Evolutionary conservation across 345 rosid species (phyloP).

Genomic region (Fremontodendron californicum): DNA sequence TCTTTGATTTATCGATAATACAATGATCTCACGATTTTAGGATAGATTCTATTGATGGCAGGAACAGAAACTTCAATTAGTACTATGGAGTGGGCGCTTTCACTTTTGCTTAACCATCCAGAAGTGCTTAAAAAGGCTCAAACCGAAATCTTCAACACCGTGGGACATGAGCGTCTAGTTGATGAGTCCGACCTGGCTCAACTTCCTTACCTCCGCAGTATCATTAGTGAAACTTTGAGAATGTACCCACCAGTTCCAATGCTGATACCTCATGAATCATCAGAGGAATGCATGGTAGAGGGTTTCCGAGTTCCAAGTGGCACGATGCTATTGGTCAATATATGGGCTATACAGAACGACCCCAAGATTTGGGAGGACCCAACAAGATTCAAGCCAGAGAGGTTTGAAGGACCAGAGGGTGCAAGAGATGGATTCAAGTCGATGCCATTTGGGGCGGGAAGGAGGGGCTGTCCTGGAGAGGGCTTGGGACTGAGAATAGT

Average conservation of each 20-base stretch:
- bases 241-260: constrained; percentile 34
- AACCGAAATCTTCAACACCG: constrained; percentile 18
- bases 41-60: constrained; percentile 15
- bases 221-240: constrained; percentile 33
- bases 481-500: constrained; percentile 38
- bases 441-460: constrained; percentile 56
- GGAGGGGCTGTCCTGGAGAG: constrained; percentile 64
- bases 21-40: neutral
- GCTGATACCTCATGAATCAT: constrained; percentile 38
- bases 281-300: constrained; percentile 31
- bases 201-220: constrained; percentile 31
- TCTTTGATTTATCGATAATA: neutral
- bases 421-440: constrained; percentile 36
- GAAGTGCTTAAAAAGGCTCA: constrained; percentile 28
- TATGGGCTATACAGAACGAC: constrained; percentile 41
- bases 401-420: constrained; percentile 41
- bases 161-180: constrained; percentile 24
- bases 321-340: constrained; percentile 38
- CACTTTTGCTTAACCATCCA: constrained; percentile 35
- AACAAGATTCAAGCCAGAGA: constrained; percentile 43
- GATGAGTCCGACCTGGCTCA: constrained; percentile 25
- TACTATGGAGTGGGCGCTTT: constrained; percentile 44
- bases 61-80: constrained; percentile 32
- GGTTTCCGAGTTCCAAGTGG: constrained; percentile 35
- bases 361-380: constrained; percentile 38